A percentile compares a stretch with the other conserved stretches of the same genome.
Evolutionary conservation across 2,329 filamentous ascomycete species (phyloP).

Genomic region (Aurifilum marmelostoma): DNA sequence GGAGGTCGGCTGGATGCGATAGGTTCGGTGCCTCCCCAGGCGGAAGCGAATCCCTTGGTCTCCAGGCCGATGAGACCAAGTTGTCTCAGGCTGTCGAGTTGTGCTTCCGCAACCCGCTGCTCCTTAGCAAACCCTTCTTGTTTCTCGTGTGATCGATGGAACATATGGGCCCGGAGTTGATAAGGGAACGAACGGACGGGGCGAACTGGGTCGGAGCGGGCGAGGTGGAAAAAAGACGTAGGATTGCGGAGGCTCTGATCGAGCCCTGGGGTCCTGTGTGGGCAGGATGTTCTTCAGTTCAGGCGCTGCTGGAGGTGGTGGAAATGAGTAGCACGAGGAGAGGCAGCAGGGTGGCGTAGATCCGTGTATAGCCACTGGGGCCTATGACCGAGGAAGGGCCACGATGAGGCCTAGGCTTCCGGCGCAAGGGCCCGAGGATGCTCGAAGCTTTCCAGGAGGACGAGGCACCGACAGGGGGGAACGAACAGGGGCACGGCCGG

Average conservation of each 20-base stretch:
- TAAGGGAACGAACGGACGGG: conserved; percentile 14
- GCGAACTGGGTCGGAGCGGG: conserved; percentile 27
- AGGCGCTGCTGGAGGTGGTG: conserved; percentile 26
- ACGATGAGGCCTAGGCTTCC: conserved; percentile 27
- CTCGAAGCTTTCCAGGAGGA: conserved; percentile 23
- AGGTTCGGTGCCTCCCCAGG: conserved; percentile 34
- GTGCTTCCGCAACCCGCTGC: conserved; percentile 42
- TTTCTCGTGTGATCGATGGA: conserved; percentile 49
- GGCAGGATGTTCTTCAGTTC: conserved; percentile 2
- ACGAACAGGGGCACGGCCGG: conserved; percentile 18
- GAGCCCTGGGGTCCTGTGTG: conserved; percentile 21
- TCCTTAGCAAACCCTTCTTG: conserved; percentile 44
- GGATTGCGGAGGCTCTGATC: conserved; percentile 27
- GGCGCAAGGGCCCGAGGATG: conserved; percentile 21
- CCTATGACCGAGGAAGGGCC: conserved; percentile 24
- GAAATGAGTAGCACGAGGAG: conserved; percentile 29
- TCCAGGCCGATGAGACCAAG: conserved; percentile 40
- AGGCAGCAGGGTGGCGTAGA: conserved; percentile 26
- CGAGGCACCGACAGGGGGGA: conserved; percentile 4
- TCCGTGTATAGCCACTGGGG: conserved; percentile 22
- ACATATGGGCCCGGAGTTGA: conserved; percentile 44
- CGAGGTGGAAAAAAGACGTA: conserved; percentile 23
- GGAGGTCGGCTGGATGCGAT: conserved; percentile 19
- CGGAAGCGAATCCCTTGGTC: conserved; percentile 32
- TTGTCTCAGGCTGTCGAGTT: conserved; percentile 43